Conservation (phyloP, 2,329 filamentous ascomycete genomes). For the Botrytis hyacinthi region DNA sequence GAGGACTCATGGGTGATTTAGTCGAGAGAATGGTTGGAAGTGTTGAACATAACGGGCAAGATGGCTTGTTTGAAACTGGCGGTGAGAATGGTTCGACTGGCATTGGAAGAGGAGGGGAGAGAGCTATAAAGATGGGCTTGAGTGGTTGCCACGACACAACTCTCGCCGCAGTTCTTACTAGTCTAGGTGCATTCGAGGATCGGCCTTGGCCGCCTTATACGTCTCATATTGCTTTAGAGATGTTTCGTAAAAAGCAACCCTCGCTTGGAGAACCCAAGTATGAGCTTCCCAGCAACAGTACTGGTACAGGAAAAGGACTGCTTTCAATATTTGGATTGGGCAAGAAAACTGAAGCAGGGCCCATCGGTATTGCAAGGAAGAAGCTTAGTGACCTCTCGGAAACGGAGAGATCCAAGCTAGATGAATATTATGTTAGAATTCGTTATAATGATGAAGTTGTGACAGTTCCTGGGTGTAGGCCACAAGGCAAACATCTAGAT, state of each 20-base stretch:
- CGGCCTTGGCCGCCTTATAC: constrained; percentile 90
- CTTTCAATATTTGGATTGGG: constrained; percentile 34
- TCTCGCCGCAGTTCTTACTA: constrained; percentile 72
- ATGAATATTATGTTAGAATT: constrained; percentile 82
- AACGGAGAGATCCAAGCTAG: constrained; percentile 57
- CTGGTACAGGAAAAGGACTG: constrained; percentile 22
- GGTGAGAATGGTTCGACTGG: constrained; percentile 40
- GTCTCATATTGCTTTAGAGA: constrained; percentile 84
- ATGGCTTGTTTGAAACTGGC: constrained; percentile 51
- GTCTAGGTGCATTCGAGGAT: constrained; percentile 73
- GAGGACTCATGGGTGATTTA: constrained; percentile 78
- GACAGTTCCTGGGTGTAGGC: constrained; percentile 76
- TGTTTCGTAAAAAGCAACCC: constrained; percentile 62
- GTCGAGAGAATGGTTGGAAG: constrained; percentile 71
- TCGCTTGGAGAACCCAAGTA: constrained; percentile 27
- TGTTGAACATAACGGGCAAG: constrained; percentile 54
- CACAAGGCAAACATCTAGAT: constrained; percentile 75
- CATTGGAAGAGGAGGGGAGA: constrained; percentile 48
- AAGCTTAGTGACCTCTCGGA: constrained; percentile 54
- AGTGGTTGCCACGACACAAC: constrained; percentile 94
- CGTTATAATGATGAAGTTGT: constrained; percentile 88
- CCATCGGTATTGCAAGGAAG: constrained; percentile 58
- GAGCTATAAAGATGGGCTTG: constrained; percentile 68
- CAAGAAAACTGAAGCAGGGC: constrained; percentile 25
- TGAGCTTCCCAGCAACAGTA: neutral